phyloP scores from a whole-genome alignment of 2,329 filamentous ascomycete species.

The Epichloe bromicola region DNA sequence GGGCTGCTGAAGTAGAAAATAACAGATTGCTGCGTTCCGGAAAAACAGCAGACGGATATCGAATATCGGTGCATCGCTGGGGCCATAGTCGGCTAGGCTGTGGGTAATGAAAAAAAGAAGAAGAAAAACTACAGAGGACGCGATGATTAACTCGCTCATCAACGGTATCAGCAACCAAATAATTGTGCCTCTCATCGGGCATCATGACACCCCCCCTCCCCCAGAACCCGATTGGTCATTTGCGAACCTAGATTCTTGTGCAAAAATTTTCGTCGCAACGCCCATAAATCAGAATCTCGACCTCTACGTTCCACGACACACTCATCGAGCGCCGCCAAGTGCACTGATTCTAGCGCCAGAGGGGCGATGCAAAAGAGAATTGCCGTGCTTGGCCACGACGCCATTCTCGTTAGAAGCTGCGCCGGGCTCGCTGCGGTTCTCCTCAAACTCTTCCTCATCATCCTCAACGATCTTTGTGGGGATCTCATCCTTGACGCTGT shows the following conservation, averaged over 20 bases:
- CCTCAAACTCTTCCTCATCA: slow-evolving; percentile 56
- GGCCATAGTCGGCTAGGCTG: background rate
- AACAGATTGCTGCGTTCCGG: background rate
- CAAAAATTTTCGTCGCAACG: background rate
- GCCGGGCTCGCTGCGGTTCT: slow-evolving; percentile 39
- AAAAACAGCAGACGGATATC: slow-evolving; percentile 1
- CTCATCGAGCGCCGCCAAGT: slow-evolving; percentile 39
- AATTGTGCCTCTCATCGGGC: background rate
- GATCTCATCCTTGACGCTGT: slow-evolving; percentile 64
- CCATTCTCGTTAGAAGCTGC: slow-evolving; percentile 33
- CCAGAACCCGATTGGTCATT: background rate
- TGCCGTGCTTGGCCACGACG: slow-evolving; percentile 41
- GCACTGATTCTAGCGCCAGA: slow-evolving; percentile 53
- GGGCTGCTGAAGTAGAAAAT: background rate
- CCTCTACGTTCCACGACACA: background rate
- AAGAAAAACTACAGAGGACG: background rate
- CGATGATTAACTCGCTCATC: background rate
- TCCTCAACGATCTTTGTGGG: slow-evolving; percentile 90
- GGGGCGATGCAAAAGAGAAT: slow-evolving; percentile 48
- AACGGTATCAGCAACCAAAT: background rate
- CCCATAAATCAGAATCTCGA: background rate
- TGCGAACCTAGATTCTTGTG: background rate
- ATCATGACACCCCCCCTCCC: background rate
- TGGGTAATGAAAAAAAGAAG: background rate
- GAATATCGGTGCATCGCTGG: slow-evolving; percentile 1